Percentiles rank a stretch among this genome's conserved stretches.
phyloP scores from a whole-genome alignment of 2,329 filamentous ascomycete genomes.

The Orbilia quercus region DNA sequence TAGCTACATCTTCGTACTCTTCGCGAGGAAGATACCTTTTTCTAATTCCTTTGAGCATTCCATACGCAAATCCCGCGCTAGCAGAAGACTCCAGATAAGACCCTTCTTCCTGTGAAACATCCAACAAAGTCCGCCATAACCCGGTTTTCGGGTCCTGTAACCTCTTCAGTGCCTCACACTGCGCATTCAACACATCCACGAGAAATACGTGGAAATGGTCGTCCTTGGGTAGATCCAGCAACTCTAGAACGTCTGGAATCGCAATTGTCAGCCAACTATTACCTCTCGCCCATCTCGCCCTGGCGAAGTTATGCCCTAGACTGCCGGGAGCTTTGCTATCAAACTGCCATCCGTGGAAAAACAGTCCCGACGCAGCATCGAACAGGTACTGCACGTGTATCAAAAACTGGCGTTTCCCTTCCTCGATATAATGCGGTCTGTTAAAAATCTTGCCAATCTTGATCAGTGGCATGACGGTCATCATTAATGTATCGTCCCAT shows the following conservation, averaged over 20 bases:
- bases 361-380: slow-evolving; percentile 76
- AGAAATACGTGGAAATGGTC: slow-evolving; percentile 73
- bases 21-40: slow-evolving; percentile 74
- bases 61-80: slow-evolving; percentile 83
- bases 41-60: slow-evolving; percentile 77
- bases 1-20: slow-evolving; percentile 71
- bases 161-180: slow-evolving; percentile 73
- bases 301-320: slow-evolving; percentile 71
- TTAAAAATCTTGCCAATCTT: slow-evolving; percentile 80
- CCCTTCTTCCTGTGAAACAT: slow-evolving; percentile 70
- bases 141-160: slow-evolving; percentile 71
- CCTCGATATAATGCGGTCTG: slow-evolving; percentile 77
- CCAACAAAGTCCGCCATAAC: slow-evolving; percentile 79
- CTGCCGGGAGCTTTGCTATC: slow-evolving; percentile 66
- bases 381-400: slow-evolving; percentile 82
- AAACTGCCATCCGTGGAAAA: slow-evolving; percentile 86
- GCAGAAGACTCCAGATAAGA: slow-evolving; percentile 82
- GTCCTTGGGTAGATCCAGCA: slow-evolving; percentile 71
- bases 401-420: slow-evolving; percentile 81
- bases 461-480: slow-evolving; percentile 82
- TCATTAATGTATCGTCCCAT: slow-evolving; percentile 89
- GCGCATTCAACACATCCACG: slow-evolving; percentile 73
- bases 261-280: slow-evolving; percentile 84
- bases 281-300: slow-evolving; percentile 70
- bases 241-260: slow-evolving; percentile 82